These are phyloP conservation scores for Lentinula sp. DNA, from an alignment of 768 basidiomycete genomes.

Conservation along the genomic window DNA sequence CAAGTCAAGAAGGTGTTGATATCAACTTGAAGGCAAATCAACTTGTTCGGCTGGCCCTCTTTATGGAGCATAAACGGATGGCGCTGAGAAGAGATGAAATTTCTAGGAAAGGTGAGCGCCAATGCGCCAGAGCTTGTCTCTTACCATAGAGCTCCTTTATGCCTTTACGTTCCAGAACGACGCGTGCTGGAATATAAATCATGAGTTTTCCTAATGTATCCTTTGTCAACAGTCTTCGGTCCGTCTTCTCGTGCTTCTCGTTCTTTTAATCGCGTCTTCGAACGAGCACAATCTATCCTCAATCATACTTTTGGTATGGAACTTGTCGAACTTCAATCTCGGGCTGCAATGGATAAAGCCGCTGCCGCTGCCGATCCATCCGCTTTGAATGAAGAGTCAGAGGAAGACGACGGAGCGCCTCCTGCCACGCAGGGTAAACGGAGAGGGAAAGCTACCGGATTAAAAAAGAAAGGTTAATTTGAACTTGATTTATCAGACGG, in stretches of 20 bases:
- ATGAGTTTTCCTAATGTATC: background rate
- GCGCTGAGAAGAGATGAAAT: conserved; percentile 80
- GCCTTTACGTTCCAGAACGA: no score
- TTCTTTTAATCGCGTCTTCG: conserved; percentile 61
- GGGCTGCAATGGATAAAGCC: conserved; percentile 48
- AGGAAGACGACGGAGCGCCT: conserved; percentile 18
- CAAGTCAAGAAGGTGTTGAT: conserved; percentile 26
- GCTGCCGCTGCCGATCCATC: conserved; percentile 26
- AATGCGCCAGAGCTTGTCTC: background rate
- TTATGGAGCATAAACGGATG: conserved; percentile 65
- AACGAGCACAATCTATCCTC: conserved; percentile 58
- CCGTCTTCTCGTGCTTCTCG: conserved; percentile 26
- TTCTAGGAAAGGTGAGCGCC: conserved; percentile 63
- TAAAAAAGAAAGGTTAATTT: conserved; percentile 62
- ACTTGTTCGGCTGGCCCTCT: conserved; percentile 77
- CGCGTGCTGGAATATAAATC: background rate
- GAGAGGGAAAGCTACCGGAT: conserved; percentile 42
- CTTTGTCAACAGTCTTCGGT: conserved; percentile 24
- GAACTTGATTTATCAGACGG: background rate
- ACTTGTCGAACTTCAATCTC: conserved; percentile 68
- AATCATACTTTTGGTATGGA: conserved; percentile 75
- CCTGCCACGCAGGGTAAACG: background rate
- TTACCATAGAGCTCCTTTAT: no score
- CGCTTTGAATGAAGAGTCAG: conserved; percentile 33
- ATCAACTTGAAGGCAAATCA: conserved; percentile 59